These are phyloP conservation scores for Cicer yamashitae DNA, from an alignment of 306 rosid species.

Conservation along the genomic window DNA sequence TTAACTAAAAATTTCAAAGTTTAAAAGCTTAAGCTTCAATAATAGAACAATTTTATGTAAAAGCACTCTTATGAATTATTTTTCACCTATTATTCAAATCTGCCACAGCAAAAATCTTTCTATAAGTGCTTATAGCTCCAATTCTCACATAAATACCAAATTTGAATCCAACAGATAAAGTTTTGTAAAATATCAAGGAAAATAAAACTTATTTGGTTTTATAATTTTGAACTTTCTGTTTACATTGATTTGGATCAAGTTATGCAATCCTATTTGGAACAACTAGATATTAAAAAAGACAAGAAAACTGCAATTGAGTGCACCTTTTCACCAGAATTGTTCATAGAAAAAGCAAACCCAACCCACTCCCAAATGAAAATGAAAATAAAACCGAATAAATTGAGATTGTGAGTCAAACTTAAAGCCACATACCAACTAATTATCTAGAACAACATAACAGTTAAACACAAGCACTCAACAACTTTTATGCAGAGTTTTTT, in stretches of 20 bases:
- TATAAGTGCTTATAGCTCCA: not conserved
- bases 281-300: not conserved
- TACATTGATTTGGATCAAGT: not conserved
- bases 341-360: not conserved
- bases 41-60: not conserved
- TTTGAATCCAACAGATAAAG: not conserved
- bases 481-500: slow-evolving; percentile 17
- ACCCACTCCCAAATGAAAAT: slow-evolving; percentile 16
- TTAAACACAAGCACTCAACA: slow-evolving; percentile 26
- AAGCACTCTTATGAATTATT: not conserved
- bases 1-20: not conserved
- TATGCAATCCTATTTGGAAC: slow-evolving; percentile 4
- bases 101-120: not conserved
- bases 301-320: not conserved
- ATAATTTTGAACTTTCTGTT: not conserved
- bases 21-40: not conserved
- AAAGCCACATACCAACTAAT: not conserved
- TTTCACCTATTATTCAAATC: not conserved
- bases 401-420: slow-evolving; percentile 2
- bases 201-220: not conserved
- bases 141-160: not conserved
- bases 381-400: slow-evolving; percentile 18
- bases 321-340: not conserved
- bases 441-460: slow-evolving; percentile 21
- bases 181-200: not conserved